A percentile compares a stretch with the other conserved stretches of the same genome.
Evolutionary conservation across 2,329 filamentous ascomycete species (phyloP).

Genomic region (Pestalotiopsis sp.): DNA sequence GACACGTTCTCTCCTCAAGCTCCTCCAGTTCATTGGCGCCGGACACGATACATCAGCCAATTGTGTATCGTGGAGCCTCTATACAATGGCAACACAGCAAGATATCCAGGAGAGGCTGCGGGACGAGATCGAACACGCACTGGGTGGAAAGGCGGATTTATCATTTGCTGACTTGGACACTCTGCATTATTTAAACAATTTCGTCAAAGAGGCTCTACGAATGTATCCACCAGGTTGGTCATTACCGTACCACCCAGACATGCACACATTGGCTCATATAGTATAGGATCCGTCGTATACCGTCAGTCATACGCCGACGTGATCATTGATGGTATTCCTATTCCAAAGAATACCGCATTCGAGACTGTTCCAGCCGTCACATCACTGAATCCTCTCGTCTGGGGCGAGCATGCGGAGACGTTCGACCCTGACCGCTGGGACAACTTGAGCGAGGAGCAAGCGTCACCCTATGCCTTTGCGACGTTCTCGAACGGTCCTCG

Average conservation of each 20-base stretch:
- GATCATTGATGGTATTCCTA: constrained; percentile 31
- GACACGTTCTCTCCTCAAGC: neutral
- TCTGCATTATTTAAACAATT: constrained; percentile 36
- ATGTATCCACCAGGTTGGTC: constrained; percentile 29
- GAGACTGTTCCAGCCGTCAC: constrained; percentile 37
- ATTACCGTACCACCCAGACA: neutral
- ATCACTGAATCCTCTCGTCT: constrained; percentile 36
- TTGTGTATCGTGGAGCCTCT: constrained; percentile 34
- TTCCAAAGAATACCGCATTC: constrained; percentile 38
- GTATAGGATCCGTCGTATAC: constrained; percentile 25
- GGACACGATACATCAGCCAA: constrained; percentile 40
- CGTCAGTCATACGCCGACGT: constrained; percentile 34
- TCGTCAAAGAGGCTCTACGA: constrained; percentile 40
- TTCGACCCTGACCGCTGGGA: constrained; percentile 41
- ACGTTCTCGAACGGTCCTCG: constrained; percentile 26
- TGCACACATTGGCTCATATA: constrained; percentile 10
- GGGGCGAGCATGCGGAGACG: constrained; percentile 37
- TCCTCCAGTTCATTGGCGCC: constrained; percentile 38
- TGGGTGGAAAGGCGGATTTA: neutral
- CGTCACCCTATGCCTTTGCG: constrained; percentile 29
- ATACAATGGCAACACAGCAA: constrained; percentile 31
- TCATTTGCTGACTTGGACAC: constrained; percentile 25
- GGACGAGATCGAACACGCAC: constrained; percentile 28
- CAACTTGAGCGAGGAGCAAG: constrained; percentile 23
- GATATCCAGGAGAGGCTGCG: constrained; percentile 34